A percentile compares a stretch with the other conserved stretches of the same genome.
Conservation (phyloP, 169 alveolate genomes). For the Eimeria falciformis region DNA sequence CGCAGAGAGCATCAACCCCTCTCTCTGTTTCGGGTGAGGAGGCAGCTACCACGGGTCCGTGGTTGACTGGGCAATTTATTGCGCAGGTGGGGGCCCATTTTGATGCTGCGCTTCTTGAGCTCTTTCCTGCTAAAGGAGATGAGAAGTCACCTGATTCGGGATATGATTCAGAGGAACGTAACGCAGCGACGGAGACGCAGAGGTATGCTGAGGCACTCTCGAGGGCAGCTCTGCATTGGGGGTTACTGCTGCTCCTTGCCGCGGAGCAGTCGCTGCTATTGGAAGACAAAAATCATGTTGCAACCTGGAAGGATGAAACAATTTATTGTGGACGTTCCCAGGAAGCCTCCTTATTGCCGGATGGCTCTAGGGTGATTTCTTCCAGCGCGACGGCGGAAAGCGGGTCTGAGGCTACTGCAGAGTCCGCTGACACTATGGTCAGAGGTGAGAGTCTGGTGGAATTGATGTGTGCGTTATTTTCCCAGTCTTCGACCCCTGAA, state of each 20-base stretch:
- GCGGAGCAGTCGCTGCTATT: slow-evolving; percentile 30
- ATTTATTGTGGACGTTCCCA: no score
- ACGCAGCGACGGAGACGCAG: slow-evolving; percentile 36
- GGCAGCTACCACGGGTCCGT: not conserved
- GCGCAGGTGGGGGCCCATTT: slow-evolving; percentile 66
- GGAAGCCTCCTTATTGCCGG: no score
- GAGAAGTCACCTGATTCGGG: not conserved
- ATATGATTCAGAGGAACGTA: slow-evolving; percentile 4
- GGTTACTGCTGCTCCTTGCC: slow-evolving; percentile 7
- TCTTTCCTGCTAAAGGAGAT: not conserved
- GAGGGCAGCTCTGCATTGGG: slow-evolving; percentile 49
- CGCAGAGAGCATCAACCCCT: no score
- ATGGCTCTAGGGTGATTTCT: no score
- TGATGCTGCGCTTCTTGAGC: slow-evolving; percentile 7
- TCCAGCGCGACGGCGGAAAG: no score
- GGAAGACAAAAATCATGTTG: no score
- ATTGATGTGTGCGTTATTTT: not conserved
- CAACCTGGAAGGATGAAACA: no score
- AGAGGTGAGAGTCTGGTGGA: slow-evolving; percentile 4
- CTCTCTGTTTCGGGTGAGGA: no score
- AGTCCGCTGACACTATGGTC: slow-evolving; percentile 22
- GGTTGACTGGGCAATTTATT: slow-evolving; percentile 38
- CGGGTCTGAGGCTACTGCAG: slow-evolving; percentile 2
- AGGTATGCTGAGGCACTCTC: slow-evolving; percentile 7
- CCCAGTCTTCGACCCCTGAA: not conserved